Conservation (phyloP, 352 stramenopile species). For the Pythium chondricola region DNA sequence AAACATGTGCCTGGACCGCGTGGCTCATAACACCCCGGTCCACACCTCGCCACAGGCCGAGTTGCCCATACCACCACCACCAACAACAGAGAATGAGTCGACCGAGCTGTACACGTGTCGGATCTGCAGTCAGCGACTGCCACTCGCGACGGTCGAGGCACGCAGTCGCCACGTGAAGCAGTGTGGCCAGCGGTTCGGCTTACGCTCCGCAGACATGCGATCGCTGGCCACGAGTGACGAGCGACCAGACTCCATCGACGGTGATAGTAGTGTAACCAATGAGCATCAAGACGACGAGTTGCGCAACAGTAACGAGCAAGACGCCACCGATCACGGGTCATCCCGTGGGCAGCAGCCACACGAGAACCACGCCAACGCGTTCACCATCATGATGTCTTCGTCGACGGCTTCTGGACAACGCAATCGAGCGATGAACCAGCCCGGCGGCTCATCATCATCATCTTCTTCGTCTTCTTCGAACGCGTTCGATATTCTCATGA, state of each 20-base stretch:
- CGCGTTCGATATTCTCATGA: slow-evolving; percentile 82
- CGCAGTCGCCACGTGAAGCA: slow-evolving; percentile 79
- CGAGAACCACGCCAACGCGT: slow-evolving; percentile 28
- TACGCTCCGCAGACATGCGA: slow-evolving; percentile 43
- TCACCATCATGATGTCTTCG: slow-evolving; percentile 51
- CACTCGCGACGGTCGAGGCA: slow-evolving; percentile 25
- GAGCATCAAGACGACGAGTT: neutral
- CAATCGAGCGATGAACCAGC: neutral
- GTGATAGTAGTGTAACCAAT: too few relatives aligned
- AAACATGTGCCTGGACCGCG: slow-evolving; percentile 56
- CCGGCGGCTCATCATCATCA: too few relatives aligned
- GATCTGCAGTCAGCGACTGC: slow-evolving; percentile 58
- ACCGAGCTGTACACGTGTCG: slow-evolving; percentile 42
- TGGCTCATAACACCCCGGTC: slow-evolving; percentile 8
- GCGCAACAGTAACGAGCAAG: slow-evolving; percentile 4
- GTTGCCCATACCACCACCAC: too few relatives aligned
- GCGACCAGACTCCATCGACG: too few relatives aligned
- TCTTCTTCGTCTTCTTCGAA: too few relatives aligned
- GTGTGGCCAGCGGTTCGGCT: slow-evolving; percentile 62
- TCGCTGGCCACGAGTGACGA: too few relatives aligned
- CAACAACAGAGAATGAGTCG: too few relatives aligned
- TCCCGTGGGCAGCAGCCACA: too few relatives aligned
- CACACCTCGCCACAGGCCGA: too few relatives aligned
- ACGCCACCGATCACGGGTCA: too few relatives aligned
- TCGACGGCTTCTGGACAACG: slow-evolving; percentile 6